Base-by-base conservation (phyloP, 441 rosid species). In the Euphorbia schlechtendalii region DNA sequence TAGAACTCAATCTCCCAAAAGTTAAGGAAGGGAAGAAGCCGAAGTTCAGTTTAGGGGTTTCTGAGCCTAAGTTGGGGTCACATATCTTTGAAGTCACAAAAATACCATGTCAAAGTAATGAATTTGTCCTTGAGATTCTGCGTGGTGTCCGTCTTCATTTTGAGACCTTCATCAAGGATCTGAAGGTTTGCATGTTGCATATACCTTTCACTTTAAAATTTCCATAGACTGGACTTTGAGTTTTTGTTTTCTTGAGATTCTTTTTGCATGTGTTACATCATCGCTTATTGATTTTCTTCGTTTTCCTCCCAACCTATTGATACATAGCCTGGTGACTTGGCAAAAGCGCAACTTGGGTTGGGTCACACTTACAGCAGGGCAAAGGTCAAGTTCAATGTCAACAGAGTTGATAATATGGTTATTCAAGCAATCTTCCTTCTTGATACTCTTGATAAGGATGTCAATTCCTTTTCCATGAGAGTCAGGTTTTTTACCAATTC, bases 311-410 rank as follows among this genome's bases (percentile, higher is more conserved):
- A n/a, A n/a, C n/a, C n/a, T n/a, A n/a, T 9, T 66, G 62, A 30
- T 68, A 14, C 55, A 59, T 70, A 91, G 98, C 85, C 96, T 18
- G 93, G 98, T 60, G 98, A 91, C 73, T 51, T 89, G 51, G 98
- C 89, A 70, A 91, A 89, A 78, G 88, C 97, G 54, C 99, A 94
- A 64, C 95, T 91, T 74, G 99, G 98, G 66, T 82, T 91, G 48
- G 96, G 87, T 3, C 99, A 94, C 73, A 94, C 96, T 77, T 94
- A 94, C 81, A 94, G 96, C 79, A 77, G 99, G 74, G 98, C 96
- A 24, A 91, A 94, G 77, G 98, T 94, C 66, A 94, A 94, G 80
- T 94, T 94, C 77, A 94, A 94, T 74, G 98, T 94, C 36, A 94
- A 94, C 81, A 78, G 96, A 61, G 92, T 87, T 15, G 98, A 95